Evolutionary conservation across 139 green algal genomes (phyloP).

Genomic region (Nannochloris sp.): DNA sequence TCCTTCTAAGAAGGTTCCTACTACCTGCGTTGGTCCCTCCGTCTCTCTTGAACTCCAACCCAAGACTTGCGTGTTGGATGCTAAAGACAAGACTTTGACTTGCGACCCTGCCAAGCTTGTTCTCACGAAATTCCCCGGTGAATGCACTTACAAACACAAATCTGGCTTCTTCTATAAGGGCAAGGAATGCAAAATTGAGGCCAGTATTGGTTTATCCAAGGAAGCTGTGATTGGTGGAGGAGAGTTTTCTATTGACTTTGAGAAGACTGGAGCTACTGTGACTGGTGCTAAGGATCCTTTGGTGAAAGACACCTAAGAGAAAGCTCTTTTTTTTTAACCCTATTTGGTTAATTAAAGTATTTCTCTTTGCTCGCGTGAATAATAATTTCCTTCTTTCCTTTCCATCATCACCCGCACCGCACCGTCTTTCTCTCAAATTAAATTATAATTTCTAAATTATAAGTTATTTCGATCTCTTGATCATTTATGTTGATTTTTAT

Average conservation of each 20-base stretch:
- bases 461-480: too few relatives aligned
- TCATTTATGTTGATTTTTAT: too few relatives aligned
- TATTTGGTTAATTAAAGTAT: too few relatives aligned
- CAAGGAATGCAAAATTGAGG: conserved; percentile 30
- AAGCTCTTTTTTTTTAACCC: too few relatives aligned
- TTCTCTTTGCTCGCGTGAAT: too few relatives aligned
- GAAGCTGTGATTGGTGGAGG: conserved; percentile 6
- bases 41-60: conserved; percentile 15
- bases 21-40: conserved; percentile 16
- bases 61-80: conserved; percentile 20
- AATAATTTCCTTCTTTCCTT: too few relatives aligned
- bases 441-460: too few relatives aligned
- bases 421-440: too few relatives aligned
- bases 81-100: conserved; percentile 7
- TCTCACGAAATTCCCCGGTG: conserved; percentile 22
- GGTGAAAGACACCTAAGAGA: too few relatives aligned
- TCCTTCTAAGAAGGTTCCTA: background rate
- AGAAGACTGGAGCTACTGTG: background rate
- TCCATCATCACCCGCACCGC: too few relatives aligned
- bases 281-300: too few relatives aligned
- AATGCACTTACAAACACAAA: conserved; percentile 24
- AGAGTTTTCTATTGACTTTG: background rate
- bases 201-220: conserved; percentile 1
- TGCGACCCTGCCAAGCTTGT: conserved; percentile 30
- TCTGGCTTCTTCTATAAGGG: conserved; percentile 4